These are phyloP conservation scores for Pseudogymnoascus sp. DNA, from an alignment of 2,329 filamentous ascomycete species.

Conservation along the genomic window DNA sequence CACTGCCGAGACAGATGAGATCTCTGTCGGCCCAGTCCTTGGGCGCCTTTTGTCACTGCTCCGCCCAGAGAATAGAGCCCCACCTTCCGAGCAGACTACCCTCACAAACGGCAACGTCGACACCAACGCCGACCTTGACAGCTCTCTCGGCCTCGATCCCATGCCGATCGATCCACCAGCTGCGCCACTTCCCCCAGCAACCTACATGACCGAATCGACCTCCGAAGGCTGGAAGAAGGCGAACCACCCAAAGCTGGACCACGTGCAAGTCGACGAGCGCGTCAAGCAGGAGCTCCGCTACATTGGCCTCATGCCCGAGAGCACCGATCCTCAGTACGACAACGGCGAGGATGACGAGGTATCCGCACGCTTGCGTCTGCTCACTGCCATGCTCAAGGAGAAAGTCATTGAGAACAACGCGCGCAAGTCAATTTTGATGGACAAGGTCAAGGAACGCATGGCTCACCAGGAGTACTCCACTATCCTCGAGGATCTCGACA, in stretches of 20 bases:
- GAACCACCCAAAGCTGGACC: constrained; percentile 69
- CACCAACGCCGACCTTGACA: constrained; percentile 40
- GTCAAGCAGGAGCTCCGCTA: constrained; percentile 85
- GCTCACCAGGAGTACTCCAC: constrained; percentile 95
- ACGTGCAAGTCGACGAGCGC: constrained; percentile 80
- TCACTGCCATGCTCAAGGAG: constrained; percentile 76
- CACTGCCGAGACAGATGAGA: constrained; percentile 77
- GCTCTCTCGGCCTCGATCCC: constrained; percentile 27
- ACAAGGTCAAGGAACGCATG: constrained; percentile 86
- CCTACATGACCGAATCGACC: constrained; percentile 71
- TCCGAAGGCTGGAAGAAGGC: constrained; percentile 74
- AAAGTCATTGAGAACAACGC: constrained; percentile 85
- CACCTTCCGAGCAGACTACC: constrained; percentile 50
- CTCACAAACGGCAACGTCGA: constrained; percentile 47
- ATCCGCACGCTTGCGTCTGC: constrained; percentile 74
- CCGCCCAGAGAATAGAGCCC: constrained; percentile 63
- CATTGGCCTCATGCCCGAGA: constrained; percentile 74
- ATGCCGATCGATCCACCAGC: constrained; percentile 19
- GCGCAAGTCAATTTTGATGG: constrained; percentile 77
- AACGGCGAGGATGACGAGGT: constrained; percentile 91
- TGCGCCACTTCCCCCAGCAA: constrained; percentile 54
- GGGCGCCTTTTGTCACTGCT: constrained; percentile 74
- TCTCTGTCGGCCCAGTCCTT: constrained; percentile 82
- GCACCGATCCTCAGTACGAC: constrained; percentile 70
- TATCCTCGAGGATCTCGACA: constrained; percentile 92